Evolutionary conservation across 2,329 filamentous ascomycete genomes (phyloP).

Genomic region (Fonsecaea erecta): DNA sequence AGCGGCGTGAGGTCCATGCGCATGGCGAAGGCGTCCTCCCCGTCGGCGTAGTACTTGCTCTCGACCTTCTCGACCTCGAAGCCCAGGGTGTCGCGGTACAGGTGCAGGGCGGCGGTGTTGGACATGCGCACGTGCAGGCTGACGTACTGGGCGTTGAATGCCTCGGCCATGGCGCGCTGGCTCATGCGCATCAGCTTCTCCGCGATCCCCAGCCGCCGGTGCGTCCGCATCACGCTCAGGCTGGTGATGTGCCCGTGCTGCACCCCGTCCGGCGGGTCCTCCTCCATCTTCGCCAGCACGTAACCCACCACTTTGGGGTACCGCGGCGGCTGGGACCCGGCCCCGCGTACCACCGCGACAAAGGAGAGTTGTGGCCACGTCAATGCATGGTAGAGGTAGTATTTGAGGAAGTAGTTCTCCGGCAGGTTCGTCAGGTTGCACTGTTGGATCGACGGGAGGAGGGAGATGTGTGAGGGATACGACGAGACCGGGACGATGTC

Average conservation of each 20-base stretch:
- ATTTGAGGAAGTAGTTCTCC: constrained; percentile 99
- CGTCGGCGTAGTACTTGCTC: constrained; percentile 93
- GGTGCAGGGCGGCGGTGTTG: constrained; percentile 85
- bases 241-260: constrained; percentile 96
- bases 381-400: constrained; percentile 98
- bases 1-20: constrained; percentile 72
- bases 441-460: constrained; percentile 87
- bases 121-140: constrained; percentile 93
- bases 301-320: constrained; percentile 98
- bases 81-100: constrained; percentile 90
- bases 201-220: constrained; percentile 85
- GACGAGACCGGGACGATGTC: constrained; percentile 55
- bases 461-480: constrained; percentile 71
- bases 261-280: constrained; percentile 88
- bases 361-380: constrained; percentile 98
- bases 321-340: constrained; percentile 74
- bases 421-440: constrained; percentile 98
- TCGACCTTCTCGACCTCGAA: constrained; percentile 85
- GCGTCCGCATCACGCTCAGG: constrained; percentile 93
- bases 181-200: constrained; percentile 98
- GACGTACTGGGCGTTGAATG: constrained; percentile 88
- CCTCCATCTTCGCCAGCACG: constrained; percentile 99
- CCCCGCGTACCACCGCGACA: constrained; percentile 87
- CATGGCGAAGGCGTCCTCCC: constrained; percentile 96
- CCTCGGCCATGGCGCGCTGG: constrained; percentile 96